Evolutionary conservation across 2,329 filamentous ascomycete species (phyloP).

Genomic region (Metarhizium humberi): DNA sequence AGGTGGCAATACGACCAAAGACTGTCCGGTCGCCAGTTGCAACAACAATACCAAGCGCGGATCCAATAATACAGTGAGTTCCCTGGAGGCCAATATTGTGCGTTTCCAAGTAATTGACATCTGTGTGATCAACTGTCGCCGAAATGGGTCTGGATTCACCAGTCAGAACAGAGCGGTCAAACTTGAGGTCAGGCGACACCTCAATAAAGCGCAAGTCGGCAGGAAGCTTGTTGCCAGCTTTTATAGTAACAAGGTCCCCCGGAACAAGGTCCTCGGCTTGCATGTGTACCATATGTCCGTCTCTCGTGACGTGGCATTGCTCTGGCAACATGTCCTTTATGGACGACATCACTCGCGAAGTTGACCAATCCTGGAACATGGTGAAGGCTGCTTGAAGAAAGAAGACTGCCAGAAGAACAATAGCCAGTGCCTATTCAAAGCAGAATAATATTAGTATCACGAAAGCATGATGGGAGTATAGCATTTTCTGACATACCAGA

Average conservation of each 20-base stretch:
- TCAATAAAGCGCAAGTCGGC: conserved; percentile 65
- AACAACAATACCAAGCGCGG: conserved; percentile 57
- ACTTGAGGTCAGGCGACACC: conserved; percentile 58
- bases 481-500: conserved; percentile 19
- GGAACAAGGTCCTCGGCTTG: conserved; percentile 56
- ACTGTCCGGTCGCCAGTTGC: conserved; percentile 65
- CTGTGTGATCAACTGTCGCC: conserved; percentile 55
- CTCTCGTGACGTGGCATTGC: conserved; percentile 54
- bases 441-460: background rate
- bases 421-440: conserved; percentile 47
- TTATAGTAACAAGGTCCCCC: conserved; percentile 60
- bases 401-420: conserved; percentile 63
- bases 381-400: conserved; percentile 61
- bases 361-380: conserved; percentile 67
- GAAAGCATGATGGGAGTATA: background rate
- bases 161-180: conserved; percentile 64
- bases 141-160: conserved; percentile 58
- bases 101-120: conserved; percentile 69
- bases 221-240: conserved; percentile 63
- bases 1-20: conserved; percentile 65
- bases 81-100: conserved; percentile 68
- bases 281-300: conserved; percentile 40
- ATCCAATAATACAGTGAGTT: conserved; percentile 68
- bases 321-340: conserved; percentile 77
- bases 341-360: conserved; percentile 66